These are phyloP conservation scores for Ustilago hordei DNA, from an alignment of 1,284 basidiomycete species.

Conservation along the genomic window DNA sequence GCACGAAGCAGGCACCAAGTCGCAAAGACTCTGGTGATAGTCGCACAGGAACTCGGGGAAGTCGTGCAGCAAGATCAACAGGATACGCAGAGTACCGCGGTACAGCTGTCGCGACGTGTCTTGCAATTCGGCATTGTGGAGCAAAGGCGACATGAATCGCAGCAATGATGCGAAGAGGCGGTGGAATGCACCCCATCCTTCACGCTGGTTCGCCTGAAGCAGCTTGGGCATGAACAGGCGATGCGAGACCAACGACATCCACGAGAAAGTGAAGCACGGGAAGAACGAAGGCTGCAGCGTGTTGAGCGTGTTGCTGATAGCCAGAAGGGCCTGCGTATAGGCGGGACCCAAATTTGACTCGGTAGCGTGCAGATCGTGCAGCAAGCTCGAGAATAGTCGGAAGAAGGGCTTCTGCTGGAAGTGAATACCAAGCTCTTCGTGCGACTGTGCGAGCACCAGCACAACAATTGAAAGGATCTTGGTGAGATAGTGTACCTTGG, in stretches of 20 bases:
- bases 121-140: slow-evolving; percentile 83
- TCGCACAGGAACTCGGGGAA: slow-evolving; percentile 98
- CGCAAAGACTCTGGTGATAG: slow-evolving; percentile 95
- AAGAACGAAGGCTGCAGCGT: slow-evolving; percentile 96
- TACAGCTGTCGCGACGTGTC: slow-evolving; percentile 89
- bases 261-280: slow-evolving; percentile 97
- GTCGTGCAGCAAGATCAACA: slow-evolving; percentile 95
- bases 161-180: slow-evolving; percentile 90
- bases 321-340: slow-evolving; percentile 88
- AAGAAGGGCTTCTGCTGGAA: slow-evolving; percentile 99
- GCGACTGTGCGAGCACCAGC: slow-evolving; percentile 91
- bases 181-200: slow-evolving; percentile 96
- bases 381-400: slow-evolving; percentile 95
- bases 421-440: slow-evolving; percentile 88
- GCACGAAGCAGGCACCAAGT: slow-evolving; percentile 90
- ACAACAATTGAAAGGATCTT: slow-evolving; percentile 98
- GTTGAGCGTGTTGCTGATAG: slow-evolving; percentile 91
- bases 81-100: slow-evolving; percentile 88
- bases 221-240: slow-evolving; percentile 97
- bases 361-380: slow-evolving; percentile 88
- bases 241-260: slow-evolving; percentile 96
- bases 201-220: slow-evolving; percentile 82
- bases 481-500: slow-evolving; percentile 95
- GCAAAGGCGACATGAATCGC: slow-evolving; percentile 92
- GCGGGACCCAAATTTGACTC: slow-evolving; percentile 83